These are phyloP conservation scores for Arachis hypogaea DNA, from an alignment of 306 rosid genomes.

Conservation along the genomic window DNA sequence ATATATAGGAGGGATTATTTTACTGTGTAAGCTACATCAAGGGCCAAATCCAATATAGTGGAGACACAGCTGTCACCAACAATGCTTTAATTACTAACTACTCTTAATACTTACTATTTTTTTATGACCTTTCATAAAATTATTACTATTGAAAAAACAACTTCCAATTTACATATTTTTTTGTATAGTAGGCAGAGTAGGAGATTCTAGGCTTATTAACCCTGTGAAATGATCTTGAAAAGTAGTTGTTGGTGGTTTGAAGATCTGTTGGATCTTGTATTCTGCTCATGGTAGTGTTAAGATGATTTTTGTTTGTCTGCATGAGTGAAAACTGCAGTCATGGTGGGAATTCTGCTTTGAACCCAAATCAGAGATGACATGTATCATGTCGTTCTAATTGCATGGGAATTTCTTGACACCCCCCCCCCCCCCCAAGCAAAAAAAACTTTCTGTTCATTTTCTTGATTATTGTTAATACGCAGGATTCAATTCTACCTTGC, in stretches of 20 bases:
- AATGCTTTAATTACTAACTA: no score
- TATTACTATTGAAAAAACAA: not conserved
- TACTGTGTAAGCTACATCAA: no score
- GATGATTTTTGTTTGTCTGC: not conserved
- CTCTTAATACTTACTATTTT: no score
- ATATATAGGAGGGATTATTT: no score
- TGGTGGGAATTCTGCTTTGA: not conserved
- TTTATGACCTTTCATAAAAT: not conserved
- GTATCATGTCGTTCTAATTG: no score
- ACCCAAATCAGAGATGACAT: not conserved
- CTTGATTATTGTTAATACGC: conserved; percentile 37
- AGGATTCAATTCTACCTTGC: conserved; percentile 97
- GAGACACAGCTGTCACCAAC: no score
- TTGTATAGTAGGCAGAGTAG: not conserved
- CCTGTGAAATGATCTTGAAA: not conserved
- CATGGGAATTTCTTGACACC: no score
- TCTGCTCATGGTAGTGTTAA: not conserved
- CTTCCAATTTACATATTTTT: not conserved
- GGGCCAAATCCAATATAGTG: no score
- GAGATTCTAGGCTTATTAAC: conserved; percentile 3
- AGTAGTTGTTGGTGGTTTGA: not conserved
- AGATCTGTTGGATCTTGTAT: conserved; percentile 12
- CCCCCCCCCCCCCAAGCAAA: no score
- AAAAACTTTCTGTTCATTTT: not conserved
- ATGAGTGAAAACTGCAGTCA: not conserved